Base-by-base conservation (phyloP, 495 filamentous ascomycete species). In the Viridothelium virens region DNA sequence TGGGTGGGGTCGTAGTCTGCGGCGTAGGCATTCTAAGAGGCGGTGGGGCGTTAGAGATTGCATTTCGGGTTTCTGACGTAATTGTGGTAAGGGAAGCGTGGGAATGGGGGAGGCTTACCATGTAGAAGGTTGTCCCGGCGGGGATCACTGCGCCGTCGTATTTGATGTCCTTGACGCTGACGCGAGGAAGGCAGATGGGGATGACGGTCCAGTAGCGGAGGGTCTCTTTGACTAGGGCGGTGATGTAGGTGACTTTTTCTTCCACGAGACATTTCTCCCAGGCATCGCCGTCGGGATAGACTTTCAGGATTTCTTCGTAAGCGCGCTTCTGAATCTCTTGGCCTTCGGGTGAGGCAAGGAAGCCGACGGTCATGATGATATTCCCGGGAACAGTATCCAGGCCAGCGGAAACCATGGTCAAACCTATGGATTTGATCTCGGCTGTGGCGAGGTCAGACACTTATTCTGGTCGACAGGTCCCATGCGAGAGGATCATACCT, bases 131-230 rank as follows among this genome's bases (percentile, higher is more conserved):
- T 3, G 85, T 89, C 1, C 85, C 85, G 0, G 85, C 81, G 0
- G 86, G 86, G 16, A 89, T 87, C 1, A 75, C 79, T 0, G 81
- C 80, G 12, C 82, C 81, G 38, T 86, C 79, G 74, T 80, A 89
- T 38, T 78, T 72, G 56, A 90, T 86, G 62, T 86, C 84, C 71
- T 87, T 87, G 73, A 85, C 84, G 68, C 77, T 85, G 34, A 81
- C 82, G 3, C 87, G 79, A 0, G 88, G 88, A 6, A 91, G 79
- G 68, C 86, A 88, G 68, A 90, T 86, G 11, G 87, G 70, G 68
- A 90, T 85, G n/a, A 91, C 87, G 2, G 84, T 87, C 82, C 84
- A 91, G 77, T 83, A 91, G 65, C 88, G 81, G 12, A 89, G 80
- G 37, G 82, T 83, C 72, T 91, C 88, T 69, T 88, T 88, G 62